A percentile compares a stretch with the other conserved stretches of the same genome.
Evolutionary conservation across 164 flowering plant genomes (phyloP).

Genomic region (Nymphaea thermarum): DNA sequence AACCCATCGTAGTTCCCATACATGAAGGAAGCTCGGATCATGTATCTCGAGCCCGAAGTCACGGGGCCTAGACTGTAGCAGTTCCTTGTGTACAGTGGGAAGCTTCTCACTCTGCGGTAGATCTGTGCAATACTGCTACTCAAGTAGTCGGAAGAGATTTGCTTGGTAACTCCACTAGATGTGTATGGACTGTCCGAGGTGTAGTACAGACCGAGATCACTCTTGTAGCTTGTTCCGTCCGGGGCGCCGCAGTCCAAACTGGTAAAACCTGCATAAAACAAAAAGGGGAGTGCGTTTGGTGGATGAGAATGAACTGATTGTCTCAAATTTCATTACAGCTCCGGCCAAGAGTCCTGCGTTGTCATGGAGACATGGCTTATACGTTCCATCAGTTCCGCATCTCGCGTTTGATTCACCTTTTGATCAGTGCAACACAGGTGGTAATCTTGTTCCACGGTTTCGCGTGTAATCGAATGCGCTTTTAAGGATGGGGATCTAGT

Average conservation of each 20-base stretch:
- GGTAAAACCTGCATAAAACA: background rate
- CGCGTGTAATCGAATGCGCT: constrained; percentile 9
- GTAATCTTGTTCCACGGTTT: background rate
- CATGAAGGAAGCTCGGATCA: constrained; percentile 4
- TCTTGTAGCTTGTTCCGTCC: background rate
- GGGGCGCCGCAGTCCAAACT: constrained; percentile 1
- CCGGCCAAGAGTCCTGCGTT: too few relatives aligned
- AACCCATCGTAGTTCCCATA: constrained; percentile 16
- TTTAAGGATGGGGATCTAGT: too few relatives aligned
- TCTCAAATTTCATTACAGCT: too few relatives aligned
- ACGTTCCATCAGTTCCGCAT: too few relatives aligned
- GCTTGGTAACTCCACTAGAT: background rate
- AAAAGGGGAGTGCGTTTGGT: too few relatives aligned
- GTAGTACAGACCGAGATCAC: background rate
- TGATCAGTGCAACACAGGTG: constrained; percentile 2
- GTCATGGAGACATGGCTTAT: too few relatives aligned
- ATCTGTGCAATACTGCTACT: background rate
- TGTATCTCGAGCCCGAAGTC: background rate
- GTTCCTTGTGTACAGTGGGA: background rate
- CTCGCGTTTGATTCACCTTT: background rate
- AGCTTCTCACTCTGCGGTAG: background rate
- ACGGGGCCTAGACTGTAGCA: background rate
- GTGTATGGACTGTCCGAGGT: background rate
- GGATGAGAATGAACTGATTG: too few relatives aligned
- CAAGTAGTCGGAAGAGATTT: background rate